These are phyloP conservation scores for Cudoniella acicularis DNA, from an alignment of 495 filamentous ascomycete species.

Conservation along the genomic window DNA sequence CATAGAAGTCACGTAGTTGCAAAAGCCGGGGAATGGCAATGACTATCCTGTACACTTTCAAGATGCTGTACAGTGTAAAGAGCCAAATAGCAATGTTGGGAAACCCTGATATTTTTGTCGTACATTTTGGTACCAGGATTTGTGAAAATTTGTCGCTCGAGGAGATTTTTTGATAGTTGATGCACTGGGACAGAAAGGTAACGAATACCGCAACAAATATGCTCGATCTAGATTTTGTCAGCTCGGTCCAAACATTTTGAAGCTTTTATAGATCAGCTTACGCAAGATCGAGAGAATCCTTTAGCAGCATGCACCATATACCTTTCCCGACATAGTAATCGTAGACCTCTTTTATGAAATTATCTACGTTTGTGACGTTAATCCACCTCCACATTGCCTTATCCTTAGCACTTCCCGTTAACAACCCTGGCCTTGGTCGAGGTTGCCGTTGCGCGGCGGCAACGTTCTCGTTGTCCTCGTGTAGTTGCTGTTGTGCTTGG, in stretches of 20 bases:
- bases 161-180: slow-evolving; percentile 76
- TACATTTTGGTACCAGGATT: slow-evolving; percentile 79
- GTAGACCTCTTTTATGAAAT: slow-evolving; percentile 87
- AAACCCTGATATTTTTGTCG: slow-evolving; percentile 75
- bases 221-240: slow-evolving; percentile 44
- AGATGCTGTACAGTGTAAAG: slow-evolving; percentile 83
- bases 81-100: slow-evolving; percentile 81
- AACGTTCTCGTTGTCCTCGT: slow-evolving; percentile 37
- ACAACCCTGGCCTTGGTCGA: slow-evolving; percentile 34
- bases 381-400: slow-evolving; percentile 95
- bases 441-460: slow-evolving; percentile 4
- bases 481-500: slow-evolving; percentile 57
- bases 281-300: slow-evolving; percentile 67
- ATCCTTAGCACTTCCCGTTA: slow-evolving; percentile 30
- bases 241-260: background rate
- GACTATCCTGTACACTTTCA: slow-evolving; percentile 69
- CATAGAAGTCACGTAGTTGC: slow-evolving; percentile 85
- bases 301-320: slow-evolving; percentile 83
- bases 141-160: slow-evolving; percentile 70
- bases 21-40: slow-evolving; percentile 71
- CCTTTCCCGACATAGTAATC: slow-evolving; percentile 82
- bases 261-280: slow-evolving; percentile 40
- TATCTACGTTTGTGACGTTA: slow-evolving; percentile 88
- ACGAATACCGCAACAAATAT: slow-evolving; percentile 81
- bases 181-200: slow-evolving; percentile 82